phyloP scores from a whole-genome alignment of 2,329 filamentous ascomycete species.

The Monosporascus sp. region DNA sequence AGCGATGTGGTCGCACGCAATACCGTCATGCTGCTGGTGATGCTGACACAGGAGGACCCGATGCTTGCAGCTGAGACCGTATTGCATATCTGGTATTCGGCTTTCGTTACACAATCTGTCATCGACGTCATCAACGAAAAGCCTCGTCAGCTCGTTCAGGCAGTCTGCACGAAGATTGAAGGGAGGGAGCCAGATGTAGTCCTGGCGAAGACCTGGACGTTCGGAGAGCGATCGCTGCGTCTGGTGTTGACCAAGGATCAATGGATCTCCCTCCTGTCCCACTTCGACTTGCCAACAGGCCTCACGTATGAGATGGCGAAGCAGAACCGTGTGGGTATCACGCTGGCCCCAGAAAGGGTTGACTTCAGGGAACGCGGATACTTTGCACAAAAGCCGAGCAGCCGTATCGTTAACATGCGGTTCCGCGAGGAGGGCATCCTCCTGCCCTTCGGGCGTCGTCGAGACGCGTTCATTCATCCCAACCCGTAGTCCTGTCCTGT shows the following conservation, averaged over 20 bases:
- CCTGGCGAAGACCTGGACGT: slow-evolving; percentile 9
- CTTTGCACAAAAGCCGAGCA: background rate
- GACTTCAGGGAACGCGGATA: slow-evolving; percentile 4
- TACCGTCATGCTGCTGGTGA: slow-evolving; percentile 7
- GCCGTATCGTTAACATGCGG: slow-evolving; percentile 19
- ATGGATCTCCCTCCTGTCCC: slow-evolving; percentile 5
- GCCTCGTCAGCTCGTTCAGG: slow-evolving; percentile 4
- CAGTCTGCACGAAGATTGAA: slow-evolving; percentile 9
- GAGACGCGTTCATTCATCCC: slow-evolving; percentile 26
- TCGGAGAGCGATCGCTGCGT: slow-evolving; percentile 4
- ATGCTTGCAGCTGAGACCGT: slow-evolving; percentile 3
- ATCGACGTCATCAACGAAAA: slow-evolving; percentile 1
- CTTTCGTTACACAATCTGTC: background rate
- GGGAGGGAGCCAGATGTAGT: background rate
- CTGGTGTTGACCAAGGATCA: slow-evolving; percentile 6
- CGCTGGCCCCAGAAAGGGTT: slow-evolving; percentile 4
- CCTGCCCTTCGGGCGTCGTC: slow-evolving; percentile 30
- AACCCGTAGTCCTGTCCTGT: slow-evolving; percentile 34
- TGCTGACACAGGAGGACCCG: slow-evolving; percentile 6
- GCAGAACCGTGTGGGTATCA: slow-evolving; percentile 1
- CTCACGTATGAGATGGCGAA: slow-evolving; percentile 4
- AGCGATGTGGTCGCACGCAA: slow-evolving; percentile 9
- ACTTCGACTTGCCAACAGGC: slow-evolving; percentile 1
- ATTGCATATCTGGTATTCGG: slow-evolving; percentile 12
- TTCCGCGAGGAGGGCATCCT: slow-evolving; percentile 35